A percentile compares a stretch with the other conserved stretches of the same genome.
Evolutionary conservation across 225 moss, liverwort and hornwort genomes (phyloP).

Genomic region (Thuidium tamariscinum): DNA sequence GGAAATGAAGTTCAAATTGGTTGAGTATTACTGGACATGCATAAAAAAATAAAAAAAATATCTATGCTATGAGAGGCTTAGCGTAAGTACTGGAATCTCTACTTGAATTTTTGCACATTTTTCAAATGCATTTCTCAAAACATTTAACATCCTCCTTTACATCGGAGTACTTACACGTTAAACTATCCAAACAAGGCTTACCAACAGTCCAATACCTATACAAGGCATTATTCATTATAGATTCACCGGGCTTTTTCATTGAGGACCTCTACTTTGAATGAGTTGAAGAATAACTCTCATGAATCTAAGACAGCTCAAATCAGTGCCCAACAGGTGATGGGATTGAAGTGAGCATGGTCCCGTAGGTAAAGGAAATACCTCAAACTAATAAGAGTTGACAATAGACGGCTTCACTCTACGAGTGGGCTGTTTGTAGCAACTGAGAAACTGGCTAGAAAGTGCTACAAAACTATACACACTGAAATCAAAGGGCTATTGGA

Average conservation of each 20-base stretch:
- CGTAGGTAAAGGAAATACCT: neutral
- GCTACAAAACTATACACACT: neutral
- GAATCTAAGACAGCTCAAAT: neutral
- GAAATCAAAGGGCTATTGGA: neutral
- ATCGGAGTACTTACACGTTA: neutral
- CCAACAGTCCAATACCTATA: neutral
- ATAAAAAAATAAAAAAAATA: neutral
- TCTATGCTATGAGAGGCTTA: neutral
- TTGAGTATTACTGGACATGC: no score
- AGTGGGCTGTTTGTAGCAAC: neutral
- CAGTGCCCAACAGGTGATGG: neutral
- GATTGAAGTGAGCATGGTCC: neutral
- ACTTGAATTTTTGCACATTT: neutral
- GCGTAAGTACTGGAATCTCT: neutral
- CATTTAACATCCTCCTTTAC: neutral
- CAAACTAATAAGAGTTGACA: neutral
- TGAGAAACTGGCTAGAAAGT: neutral
- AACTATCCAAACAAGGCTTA: neutral
- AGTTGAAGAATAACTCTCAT: neutral
- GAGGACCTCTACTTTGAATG: neutral
- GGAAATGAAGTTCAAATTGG: neutral
- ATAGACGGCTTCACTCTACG: neutral
- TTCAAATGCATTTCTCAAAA: neutral
- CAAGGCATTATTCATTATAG: neutral
- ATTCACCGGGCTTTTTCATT: no score